A percentile compares a stretch with the other conserved stretches of the same genome.
Evolutionary conservation across 768 basidiomycete genomes (phyloP).

Genomic region (Lactifluus volemus): DNA sequence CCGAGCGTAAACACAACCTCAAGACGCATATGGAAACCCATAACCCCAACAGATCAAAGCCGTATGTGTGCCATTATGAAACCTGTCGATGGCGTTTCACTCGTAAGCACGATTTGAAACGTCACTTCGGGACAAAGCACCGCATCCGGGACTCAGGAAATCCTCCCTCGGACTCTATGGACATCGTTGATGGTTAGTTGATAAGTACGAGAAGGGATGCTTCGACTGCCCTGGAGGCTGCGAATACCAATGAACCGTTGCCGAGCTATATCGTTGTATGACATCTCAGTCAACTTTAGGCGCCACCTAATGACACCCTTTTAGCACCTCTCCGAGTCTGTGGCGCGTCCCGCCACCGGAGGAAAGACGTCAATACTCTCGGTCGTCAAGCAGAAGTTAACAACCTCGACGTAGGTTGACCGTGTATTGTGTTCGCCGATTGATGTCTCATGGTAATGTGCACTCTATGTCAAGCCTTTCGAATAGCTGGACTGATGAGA

Average conservation of each 20-base stretch:
- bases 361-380: slow-evolving; percentile 19
- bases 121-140: slow-evolving; percentile 82
- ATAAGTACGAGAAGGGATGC: slow-evolving; percentile 23
- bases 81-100: slow-evolving; percentile 82
- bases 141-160: neutral
- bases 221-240: slow-evolving; percentile 20
- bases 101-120: slow-evolving; percentile 87
- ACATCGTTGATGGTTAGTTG: slow-evolving; percentile 11
- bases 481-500: neutral
- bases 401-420: slow-evolving; percentile 18
- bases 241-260: slow-evolving; percentile 30
- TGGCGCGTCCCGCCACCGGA: slow-evolving; percentile 19
- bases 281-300: neutral
- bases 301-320: neutral
- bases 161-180: too few species aligned
- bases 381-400: slow-evolving; percentile 23
- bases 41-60: slow-evolving; percentile 85
- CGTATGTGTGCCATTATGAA: slow-evolving; percentile 72
- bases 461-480: neutral
- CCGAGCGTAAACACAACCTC: slow-evolving; percentile 87
- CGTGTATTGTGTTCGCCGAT: slow-evolving; percentile 5
- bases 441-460: neutral
- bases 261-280: neutral
- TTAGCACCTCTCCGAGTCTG: neutral
- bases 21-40: slow-evolving; percentile 96